Percentiles rank a stretch among this genome's conserved stretches.
Conservation (phyloP, 345 rosid species). For the Murraya koenigii region DNA sequence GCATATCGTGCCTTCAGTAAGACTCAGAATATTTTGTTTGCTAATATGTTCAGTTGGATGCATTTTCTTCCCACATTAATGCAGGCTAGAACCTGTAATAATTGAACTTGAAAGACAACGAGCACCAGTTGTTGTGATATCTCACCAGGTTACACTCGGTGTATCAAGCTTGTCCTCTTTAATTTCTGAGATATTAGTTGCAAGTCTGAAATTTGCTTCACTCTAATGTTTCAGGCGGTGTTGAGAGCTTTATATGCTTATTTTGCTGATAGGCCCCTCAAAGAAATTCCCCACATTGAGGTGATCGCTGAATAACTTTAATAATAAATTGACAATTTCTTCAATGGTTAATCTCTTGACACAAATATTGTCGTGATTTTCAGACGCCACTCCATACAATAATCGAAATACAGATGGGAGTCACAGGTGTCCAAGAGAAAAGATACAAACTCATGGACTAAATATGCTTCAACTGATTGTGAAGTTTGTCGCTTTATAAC, state of each 20-base stretch:
- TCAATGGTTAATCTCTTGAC: neutral
- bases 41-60: slow-evolving; percentile 7
- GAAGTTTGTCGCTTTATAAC: slow-evolving; percentile 1
- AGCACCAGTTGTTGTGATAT: slow-evolving; percentile 95
- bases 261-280: slow-evolving; percentile 95
- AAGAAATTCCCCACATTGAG: slow-evolving; percentile 98
- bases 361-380: slow-evolving; percentile 12
- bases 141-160: slow-evolving; percentile 80
- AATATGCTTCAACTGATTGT: neutral
- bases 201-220: neutral
- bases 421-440: slow-evolving; percentile 97
- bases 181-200: neutral
- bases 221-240: slow-evolving; percentile 67
- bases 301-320: slow-evolving; percentile 32
- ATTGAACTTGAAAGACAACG: slow-evolving; percentile 97
- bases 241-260: slow-evolving; percentile 98
- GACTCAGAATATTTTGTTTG: neutral
- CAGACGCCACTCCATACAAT: slow-evolving; percentile 98
- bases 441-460: slow-evolving; percentile 98
- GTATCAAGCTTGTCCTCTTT: neutral
- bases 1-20: neutral
- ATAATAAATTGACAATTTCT: neutral
- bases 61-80: slow-evolving; percentile 18
- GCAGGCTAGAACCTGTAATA: slow-evolving; percentile 97
- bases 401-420: slow-evolving; percentile 99